A percentile compares a stretch with the other conserved stretches of the same genome.
Conservation (phyloP, 305 asterid species). For the Fraxinus greggii region DNA sequence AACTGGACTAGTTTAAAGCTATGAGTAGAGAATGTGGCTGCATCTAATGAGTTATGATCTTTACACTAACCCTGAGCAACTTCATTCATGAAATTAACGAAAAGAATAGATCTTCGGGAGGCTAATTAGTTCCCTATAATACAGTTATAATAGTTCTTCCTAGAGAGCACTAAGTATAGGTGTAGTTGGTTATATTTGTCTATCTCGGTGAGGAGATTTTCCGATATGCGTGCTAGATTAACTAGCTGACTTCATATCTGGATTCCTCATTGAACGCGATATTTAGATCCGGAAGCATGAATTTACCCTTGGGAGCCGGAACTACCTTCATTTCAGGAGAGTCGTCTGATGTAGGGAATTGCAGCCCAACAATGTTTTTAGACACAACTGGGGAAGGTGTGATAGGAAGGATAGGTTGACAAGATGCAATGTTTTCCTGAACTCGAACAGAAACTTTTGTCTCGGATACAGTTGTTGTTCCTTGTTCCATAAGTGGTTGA, state of each 20-base stretch:
- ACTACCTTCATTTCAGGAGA: constrained; percentile 14
- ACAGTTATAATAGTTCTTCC: constrained; percentile 30
- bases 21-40: constrained; percentile 18
- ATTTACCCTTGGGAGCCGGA: constrained; percentile 16
- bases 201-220: constrained; percentile 9
- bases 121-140: constrained; percentile 24
- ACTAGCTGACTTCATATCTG: constrained; percentile 40
- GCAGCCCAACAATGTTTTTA: constrained; percentile 16
- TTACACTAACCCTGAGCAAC: constrained; percentile 22
- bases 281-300: constrained; percentile 72
- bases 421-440: constrained; percentile 24
- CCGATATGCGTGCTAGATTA: constrained; percentile 8
- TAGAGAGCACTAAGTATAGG: constrained; percentile 28
- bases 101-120: constrained; percentile 30
- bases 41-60: constrained; percentile 18
- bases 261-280: constrained; percentile 45
- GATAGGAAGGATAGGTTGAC: constrained; percentile 11
- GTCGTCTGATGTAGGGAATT: constrained; percentile 20
- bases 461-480: constrained; percentile 18
- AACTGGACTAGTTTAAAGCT: constrained; percentile 12
- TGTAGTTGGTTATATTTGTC: constrained; percentile 27
- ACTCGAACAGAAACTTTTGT: constrained; percentile 30
- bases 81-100: constrained; percentile 19
- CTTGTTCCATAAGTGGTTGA: constrained; percentile 32
- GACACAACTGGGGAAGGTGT: constrained; percentile 25